phyloP scores from a whole-genome alignment of 1,284 basidiomycete genomes.

The Ustilago loliicola region DNA sequence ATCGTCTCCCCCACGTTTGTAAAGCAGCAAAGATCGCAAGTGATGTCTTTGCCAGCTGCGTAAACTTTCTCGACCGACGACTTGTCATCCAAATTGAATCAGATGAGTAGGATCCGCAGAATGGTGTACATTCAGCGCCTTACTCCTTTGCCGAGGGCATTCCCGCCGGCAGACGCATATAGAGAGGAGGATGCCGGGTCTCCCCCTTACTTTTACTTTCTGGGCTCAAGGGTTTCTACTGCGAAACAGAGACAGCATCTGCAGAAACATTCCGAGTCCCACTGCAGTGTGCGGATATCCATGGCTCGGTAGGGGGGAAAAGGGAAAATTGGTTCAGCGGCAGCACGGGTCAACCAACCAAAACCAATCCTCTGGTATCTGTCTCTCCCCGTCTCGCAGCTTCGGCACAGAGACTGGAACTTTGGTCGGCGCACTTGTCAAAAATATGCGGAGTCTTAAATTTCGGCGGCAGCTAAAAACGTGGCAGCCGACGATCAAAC shows the following conservation, averaged over 20 bases:
- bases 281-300: constrained; percentile 9
- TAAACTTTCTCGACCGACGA: no score
- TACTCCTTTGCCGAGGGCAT: neutral
- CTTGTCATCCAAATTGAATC: no score
- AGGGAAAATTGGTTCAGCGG: neutral
- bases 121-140: neutral
- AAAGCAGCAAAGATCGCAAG: no score
- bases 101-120: neutral
- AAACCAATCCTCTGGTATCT: no score
- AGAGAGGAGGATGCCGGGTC: neutral
- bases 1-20: neutral
- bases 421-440: constrained; percentile 2
- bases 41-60: no score
- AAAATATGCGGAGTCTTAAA: constrained; percentile 5
- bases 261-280: neutral
- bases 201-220: neutral
- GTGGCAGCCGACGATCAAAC: constrained; percentile 1
- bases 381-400: neutral
- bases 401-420: neutral
- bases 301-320: neutral
- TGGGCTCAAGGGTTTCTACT: no score
- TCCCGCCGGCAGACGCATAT: neutral
- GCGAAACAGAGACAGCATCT: constrained; percentile 1
- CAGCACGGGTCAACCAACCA: no score
- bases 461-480: constrained; percentile 14